Evolutionary conservation across 2,329 filamentous ascomycete species (phyloP), one percentile per base, ranked within the genome.

Genomic region (Alternaria consortialis): DNA sequence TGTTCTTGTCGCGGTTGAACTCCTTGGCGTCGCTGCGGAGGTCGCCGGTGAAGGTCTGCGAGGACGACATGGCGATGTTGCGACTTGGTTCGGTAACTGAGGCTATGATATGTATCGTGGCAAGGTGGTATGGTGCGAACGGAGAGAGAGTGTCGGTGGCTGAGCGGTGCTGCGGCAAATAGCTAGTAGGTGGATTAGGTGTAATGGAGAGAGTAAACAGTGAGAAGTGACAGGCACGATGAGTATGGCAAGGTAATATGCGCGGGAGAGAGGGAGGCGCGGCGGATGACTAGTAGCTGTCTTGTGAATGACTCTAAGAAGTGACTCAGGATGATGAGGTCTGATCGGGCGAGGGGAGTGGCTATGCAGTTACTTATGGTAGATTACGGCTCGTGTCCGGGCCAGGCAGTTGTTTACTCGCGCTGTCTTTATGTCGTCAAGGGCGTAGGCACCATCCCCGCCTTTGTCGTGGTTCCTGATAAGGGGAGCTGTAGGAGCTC

Each of bases 11-110:
- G 72, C 84, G 83, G 68, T 82, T 81, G 77, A 80, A 83, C 68
- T 85, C 84, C 71, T 83, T 83, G 71, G 84, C 81, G 67, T 78
- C 78, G 74, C 81, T 82, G 73, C 86, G 85, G 64, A 88, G 80
- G 73, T 88, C 86, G 74, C 77, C 74, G 69, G 81, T 82, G 71
- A 82, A 77, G 72, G 79, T 76, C 74, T 82, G 81, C 68, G 82
- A 79, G 69, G 80, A 74, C 67, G 81, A 78, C 81, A 83, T 83
- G 75, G 48, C 71, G 67, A 58, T 42, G 46, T 36, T 51, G 27
- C 39, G 27, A 17, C 34, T 57, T 66, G 60, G 31, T 48, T 50
- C 17, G 44, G 58, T 53, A 50, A 54, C 52, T 58, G 62, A 20
- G 27, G 27, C 27, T 53, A 20, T 44, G 29, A 17, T 51, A 6